Evolutionary conservation across 768 basidiomycete species (phyloP).

Genomic region (Exsudoporus frostii): DNA sequence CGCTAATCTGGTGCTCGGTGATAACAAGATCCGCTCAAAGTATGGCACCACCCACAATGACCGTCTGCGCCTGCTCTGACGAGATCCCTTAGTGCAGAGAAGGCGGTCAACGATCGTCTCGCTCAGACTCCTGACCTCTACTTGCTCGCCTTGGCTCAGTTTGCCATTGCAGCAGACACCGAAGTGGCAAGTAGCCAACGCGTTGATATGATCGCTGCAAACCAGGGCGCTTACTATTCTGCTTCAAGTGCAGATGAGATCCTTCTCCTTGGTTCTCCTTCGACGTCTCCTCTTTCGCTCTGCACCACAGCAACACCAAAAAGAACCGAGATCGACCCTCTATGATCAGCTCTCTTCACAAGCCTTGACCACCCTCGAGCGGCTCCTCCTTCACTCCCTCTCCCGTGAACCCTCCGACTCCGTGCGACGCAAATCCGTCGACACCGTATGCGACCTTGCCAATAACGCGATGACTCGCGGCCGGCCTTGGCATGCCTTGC

Average conservation of each 20-base stretch:
- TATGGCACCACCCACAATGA: conserved; percentile 22
- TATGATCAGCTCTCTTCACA: conserved; percentile 75
- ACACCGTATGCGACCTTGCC: conserved; percentile 74
- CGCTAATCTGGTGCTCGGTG: conserved; percentile 78
- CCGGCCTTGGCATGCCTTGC: conserved; percentile 78
- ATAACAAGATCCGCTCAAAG: conserved; percentile 79
- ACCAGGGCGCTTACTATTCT: conserved; percentile 4
- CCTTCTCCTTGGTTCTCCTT: conserved; percentile 78
- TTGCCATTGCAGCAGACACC: conserved; percentile 71
- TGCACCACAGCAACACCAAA: conserved; percentile 36
- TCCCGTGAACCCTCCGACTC: conserved; percentile 52
- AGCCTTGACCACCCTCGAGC: conserved; percentile 65
- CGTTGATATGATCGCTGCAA: background rate
- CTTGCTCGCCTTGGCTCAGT: conserved; percentile 74
- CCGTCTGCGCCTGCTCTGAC: conserved; percentile 6
- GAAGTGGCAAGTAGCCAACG: conserved; percentile 59
- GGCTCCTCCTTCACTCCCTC: conserved; percentile 68
- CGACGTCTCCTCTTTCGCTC: conserved; percentile 75
- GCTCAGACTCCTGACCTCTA: conserved; percentile 77
- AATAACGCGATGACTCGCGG: conserved; percentile 73
- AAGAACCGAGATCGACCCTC: conserved; percentile 49
- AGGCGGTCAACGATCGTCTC: conserved; percentile 76
- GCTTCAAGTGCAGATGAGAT: conserved; percentile 61
- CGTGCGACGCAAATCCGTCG: conserved; percentile 70
- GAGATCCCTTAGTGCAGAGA: conserved; percentile 55